Percentiles rank a stretch among this genome's conserved stretches.
Conservation (phyloP, 192 early-diverging fungal genomes). For the Entophlyctis luteolus region DNA sequence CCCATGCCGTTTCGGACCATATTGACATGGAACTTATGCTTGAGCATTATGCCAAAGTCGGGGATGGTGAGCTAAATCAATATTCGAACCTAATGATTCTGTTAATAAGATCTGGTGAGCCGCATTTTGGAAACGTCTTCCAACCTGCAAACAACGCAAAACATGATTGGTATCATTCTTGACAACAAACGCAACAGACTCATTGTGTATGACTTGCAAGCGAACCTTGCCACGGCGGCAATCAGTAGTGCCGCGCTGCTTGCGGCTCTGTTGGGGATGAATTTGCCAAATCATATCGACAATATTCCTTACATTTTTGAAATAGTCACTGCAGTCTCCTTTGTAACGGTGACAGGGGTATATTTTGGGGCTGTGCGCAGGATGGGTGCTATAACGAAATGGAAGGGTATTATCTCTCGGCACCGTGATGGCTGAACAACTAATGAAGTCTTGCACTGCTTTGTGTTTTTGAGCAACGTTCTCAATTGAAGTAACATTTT, state of each 20-base stretch:
- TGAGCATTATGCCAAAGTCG: slow-evolving; percentile 83
- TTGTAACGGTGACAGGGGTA: neutral
- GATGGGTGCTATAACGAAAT: slow-evolving; percentile 6
- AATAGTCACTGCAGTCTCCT: slow-evolving; percentile 37
- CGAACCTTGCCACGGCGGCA: slow-evolving; percentile 75
- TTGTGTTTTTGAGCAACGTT: neutral
- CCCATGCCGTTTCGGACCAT: slow-evolving; percentile 63
- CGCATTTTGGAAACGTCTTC: slow-evolving; percentile 58
- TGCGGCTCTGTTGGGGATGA: slow-evolving; percentile 85
- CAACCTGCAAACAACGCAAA: slow-evolving; percentile 74
- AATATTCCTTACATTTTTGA: slow-evolving; percentile 64
- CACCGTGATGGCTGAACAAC: neutral
- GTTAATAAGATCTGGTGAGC: slow-evolving; percentile 22
- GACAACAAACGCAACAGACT: slow-evolving; percentile 82
- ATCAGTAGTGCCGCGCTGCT: slow-evolving; percentile 71
- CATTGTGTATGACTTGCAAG: slow-evolving; percentile 75
- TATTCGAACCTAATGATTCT: neutral
- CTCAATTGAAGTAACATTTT: neutral
- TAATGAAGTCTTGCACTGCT: too few relatives aligned
- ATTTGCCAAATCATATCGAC: slow-evolving; percentile 74
- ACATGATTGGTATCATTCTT: slow-evolving; percentile 78
- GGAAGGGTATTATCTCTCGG: neutral
- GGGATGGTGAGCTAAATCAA: slow-evolving; percentile 53
- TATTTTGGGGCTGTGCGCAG: slow-evolving; percentile 6
- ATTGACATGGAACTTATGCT: slow-evolving; percentile 87